Percentiles rank a stretch among this genome's conserved stretches.
Evolutionary conservation across 2,329 filamentous ascomycete species (phyloP).

Genomic region (Clarireedia monteithiana): DNA sequence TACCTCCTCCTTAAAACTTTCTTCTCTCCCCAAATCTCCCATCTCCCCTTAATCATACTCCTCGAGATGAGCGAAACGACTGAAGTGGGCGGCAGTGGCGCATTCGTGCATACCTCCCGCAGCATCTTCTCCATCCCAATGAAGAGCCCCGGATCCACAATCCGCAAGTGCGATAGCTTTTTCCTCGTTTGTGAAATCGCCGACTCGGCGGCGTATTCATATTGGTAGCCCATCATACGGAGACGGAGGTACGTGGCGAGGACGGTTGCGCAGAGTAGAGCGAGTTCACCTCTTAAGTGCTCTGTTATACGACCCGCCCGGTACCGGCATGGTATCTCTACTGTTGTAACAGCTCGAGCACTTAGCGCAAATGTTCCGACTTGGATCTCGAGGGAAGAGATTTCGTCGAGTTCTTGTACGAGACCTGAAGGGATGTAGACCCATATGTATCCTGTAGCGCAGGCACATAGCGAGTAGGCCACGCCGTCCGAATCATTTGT

Average conservation of each 20-base stretch:
- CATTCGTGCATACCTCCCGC: slow-evolving; percentile 19
- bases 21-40: slow-evolving; percentile 18
- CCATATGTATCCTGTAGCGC: slow-evolving; percentile 26
- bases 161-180: slow-evolving; percentile 7
- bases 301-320: neutral
- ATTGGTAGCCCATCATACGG: slow-evolving; percentile 23
- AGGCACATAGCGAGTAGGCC: slow-evolving; percentile 22
- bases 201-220: slow-evolving; percentile 22
- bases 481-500: slow-evolving; percentile 17
- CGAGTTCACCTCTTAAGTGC: slow-evolving; percentile 14
- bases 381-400: slow-evolving; percentile 20
- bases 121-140: slow-evolving; percentile 15
- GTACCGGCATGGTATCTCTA: slow-evolving; percentile 21
- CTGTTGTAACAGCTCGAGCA: slow-evolving; percentile 20
- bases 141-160: slow-evolving; percentile 14
- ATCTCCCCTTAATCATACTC: slow-evolving; percentile 22
- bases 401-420: slow-evolving; percentile 5
- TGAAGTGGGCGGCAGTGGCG: slow-evolving; percentile 23
- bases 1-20: slow-evolving; percentile 17
- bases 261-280: slow-evolving; percentile 20
- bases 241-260: slow-evolving; percentile 21
- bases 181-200: slow-evolving; percentile 16
- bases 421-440: slow-evolving; percentile 9
- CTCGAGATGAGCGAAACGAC: slow-evolving; percentile 24
- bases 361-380: slow-evolving; percentile 24